Evolutionary conservation across 2,329 filamentous ascomycete genomes (phyloP), one percentile per base, ranked within the genome.

Genomic region (Neoscytalidium dimidiatum): DNA sequence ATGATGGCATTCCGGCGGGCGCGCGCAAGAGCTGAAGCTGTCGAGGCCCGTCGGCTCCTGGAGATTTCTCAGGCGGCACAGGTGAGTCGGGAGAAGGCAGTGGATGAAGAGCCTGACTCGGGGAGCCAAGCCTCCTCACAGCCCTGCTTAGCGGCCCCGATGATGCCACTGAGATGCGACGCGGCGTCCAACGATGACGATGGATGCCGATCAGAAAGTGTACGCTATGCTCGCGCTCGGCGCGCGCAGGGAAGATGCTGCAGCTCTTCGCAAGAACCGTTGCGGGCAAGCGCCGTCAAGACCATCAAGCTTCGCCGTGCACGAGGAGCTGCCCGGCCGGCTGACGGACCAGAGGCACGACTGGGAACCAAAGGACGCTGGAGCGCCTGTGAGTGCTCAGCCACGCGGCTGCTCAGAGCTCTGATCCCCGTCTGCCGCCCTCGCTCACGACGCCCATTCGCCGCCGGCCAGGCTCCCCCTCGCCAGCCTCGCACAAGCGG

Each of bases 61-160:
- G 31, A 13, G 33, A 17, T 23, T 41, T 21, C 19, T 17, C 19
- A 28, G 23, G 48, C 28, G 8, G 33, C 35, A 44, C 23, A 21
- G 35, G 14, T 29, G 33, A 29, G 48, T 23, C 49, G 19, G 26
- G 31, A 29, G 61, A 41, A 17, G 13, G 14, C 38, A 11, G 14
- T 9, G 38, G 38, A 21, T 28, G 48, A 29, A 43, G 49, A 53
- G 48, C 48, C 61, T 63, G 48, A 46, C 48, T 63, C 49, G 49
- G 35, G 13, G 44, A 35, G 35, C 49, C 61, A 63, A 63, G 61
- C 61, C 61, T 63, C 61, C 23, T 29, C 60, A 43, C 60, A 62
- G 60, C 60, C 60, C 60, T 51, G 44, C 44, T 53, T 62, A 51
- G 58, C 21, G 53, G 35, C 52, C 33, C 52, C 52, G 52, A 57